Evolutionary conservation across 2,329 filamentous ascomycete genomes (phyloP).

Genomic region (Dactylellina parvicollis): DNA sequence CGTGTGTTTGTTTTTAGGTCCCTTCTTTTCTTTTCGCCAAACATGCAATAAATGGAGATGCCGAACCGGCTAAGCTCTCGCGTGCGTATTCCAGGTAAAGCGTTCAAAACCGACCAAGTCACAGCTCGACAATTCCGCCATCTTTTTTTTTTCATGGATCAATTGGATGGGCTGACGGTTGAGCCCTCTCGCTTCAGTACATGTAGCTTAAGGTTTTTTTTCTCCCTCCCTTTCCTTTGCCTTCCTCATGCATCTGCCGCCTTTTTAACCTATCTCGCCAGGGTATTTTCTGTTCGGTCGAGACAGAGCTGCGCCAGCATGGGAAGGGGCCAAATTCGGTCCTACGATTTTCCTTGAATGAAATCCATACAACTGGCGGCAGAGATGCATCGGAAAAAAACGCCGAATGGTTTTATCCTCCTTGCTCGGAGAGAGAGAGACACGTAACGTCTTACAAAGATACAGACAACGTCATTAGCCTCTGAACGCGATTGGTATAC

Average conservation of each 20-base stretch:
- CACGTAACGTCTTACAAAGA: conserved; percentile 51
- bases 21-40: conserved; percentile 10
- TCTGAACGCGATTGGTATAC: conserved; percentile 24
- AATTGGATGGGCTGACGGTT: conserved; percentile 33
- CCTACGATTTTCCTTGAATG: conserved; percentile 52
- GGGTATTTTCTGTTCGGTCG: conserved; percentile 16
- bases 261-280: conserved; percentile 51
- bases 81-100: conserved; percentile 42
- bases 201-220: conserved; percentile 33
- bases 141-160: conserved; percentile 24
- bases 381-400: conserved; percentile 36
- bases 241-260: conserved; percentile 33
- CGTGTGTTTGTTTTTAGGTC: neutral
- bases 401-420: conserved; percentile 9
- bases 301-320: too few relatives aligned
- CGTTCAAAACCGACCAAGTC: conserved; percentile 4
- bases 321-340: conserved; percentile 20
- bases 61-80: conserved; percentile 50
- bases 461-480: conserved; percentile 39
- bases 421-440: conserved; percentile 28
- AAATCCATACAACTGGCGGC: conserved; percentile 8
- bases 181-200: conserved; percentile 38
- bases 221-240: conserved; percentile 27
- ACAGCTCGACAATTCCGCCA: conserved; percentile 9
- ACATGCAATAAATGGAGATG: conserved; percentile 49